phyloP scores from a whole-genome alignment of 164 flowering plant species.

The Paratinospora sagittata region DNA sequence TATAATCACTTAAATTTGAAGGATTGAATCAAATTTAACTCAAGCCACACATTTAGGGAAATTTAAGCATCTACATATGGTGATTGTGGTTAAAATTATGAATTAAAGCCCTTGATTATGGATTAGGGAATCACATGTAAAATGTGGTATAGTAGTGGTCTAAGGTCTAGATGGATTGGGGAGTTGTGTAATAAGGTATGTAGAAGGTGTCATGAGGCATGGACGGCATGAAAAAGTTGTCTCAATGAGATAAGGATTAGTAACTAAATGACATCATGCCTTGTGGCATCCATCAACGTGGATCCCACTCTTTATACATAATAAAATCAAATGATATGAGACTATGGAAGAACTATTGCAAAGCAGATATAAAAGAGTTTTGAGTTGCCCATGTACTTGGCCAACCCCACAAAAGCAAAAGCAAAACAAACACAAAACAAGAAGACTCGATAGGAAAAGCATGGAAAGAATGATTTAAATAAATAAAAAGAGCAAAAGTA shows the following conservation, averaged over 20 bases:
- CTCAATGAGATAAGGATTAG: constrained; percentile 17
- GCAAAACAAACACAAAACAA: neutral
- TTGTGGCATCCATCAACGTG: constrained; percentile 20
- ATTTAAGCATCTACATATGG: too few relatives aligned
- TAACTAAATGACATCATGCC: constrained; percentile 28
- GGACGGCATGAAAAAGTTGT: constrained; percentile 19
- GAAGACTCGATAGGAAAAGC: neutral
- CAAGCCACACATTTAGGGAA: too few relatives aligned
- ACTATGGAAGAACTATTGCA: neutral
- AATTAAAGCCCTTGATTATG: neutral
- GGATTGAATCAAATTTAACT: too few relatives aligned
- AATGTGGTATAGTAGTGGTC: neutral
- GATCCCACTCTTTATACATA: constrained; percentile 6
- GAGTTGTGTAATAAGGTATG: neutral
- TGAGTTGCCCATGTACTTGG: neutral
- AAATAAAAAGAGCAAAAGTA: neutral
- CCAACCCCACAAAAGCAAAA: neutral
- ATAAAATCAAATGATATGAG: neutral
- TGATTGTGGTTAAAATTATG: neutral
- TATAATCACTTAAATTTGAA: too few relatives aligned
- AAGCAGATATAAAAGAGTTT: neutral
- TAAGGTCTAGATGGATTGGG: neutral
- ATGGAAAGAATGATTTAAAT: neutral
- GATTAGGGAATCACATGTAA: neutral
- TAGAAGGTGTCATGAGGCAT: neutral